Evolutionary conservation across 495 filamentous ascomycete species (phyloP).

Genomic region (Trypethelium eluteriae): DNA sequence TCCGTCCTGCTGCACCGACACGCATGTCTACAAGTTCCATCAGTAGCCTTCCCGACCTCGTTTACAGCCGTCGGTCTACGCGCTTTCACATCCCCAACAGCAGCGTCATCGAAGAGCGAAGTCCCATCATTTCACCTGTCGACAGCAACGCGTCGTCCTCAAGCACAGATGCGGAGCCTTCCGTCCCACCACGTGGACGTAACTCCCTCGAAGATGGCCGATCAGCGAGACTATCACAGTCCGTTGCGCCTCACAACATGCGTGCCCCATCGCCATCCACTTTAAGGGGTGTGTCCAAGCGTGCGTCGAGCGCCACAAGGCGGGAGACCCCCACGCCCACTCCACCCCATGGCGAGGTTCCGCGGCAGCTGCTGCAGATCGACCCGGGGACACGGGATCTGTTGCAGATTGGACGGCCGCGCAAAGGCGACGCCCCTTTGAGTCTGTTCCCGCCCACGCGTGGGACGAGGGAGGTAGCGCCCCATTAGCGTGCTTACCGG

Average conservation of each 20-base stretch:
- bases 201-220: not conserved
- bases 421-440: not conserved
- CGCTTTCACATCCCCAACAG: not conserved
- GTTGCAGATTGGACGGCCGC: conserved; percentile 5
- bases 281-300: not conserved
- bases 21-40: not conserved
- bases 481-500: not conserved
- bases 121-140: not conserved
- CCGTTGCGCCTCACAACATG: not conserved
- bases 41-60: conserved; percentile 1
- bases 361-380: not conserved
- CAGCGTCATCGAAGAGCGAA: not conserved
- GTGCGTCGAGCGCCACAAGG: not conserved
- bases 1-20: not conserved
- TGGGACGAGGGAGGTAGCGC: not conserved
- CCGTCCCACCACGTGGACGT: not conserved
- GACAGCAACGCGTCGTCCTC: not conserved
- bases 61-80: conserved; percentile 1
- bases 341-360: too few species aligned
- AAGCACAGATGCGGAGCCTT: not conserved
- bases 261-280: not conserved
- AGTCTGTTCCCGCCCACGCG: conserved; percentile 3
- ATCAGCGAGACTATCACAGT: not conserved
- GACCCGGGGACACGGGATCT: not conserved
- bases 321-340: not conserved